These are phyloP conservation scores for Candida peoriensis DNA, from an alignment of 805 yeast genomes.

Conservation along the genomic window DNA sequence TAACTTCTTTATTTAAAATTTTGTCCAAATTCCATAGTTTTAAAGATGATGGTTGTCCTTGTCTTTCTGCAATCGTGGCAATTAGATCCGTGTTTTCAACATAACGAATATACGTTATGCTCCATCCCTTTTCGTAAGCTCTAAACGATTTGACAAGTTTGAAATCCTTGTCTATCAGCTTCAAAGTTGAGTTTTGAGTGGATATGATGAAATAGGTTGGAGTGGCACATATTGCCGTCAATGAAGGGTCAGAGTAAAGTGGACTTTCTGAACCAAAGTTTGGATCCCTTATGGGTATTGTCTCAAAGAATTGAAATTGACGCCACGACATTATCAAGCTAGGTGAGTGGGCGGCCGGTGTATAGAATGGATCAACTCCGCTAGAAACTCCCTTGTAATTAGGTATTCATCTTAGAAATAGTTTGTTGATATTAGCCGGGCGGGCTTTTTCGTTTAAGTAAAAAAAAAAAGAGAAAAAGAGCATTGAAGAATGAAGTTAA, in stretches of 20 bases:
- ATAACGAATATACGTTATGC: conserved; percentile 52
- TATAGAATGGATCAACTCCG: no score
- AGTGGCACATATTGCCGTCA: conserved; percentile 60
- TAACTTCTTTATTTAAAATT: conserved; percentile 30
- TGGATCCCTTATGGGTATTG: conserved; percentile 83
- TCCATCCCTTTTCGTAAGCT: conserved; percentile 63
- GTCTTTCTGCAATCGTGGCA: conserved; percentile 69
- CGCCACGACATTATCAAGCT: conserved; percentile 45
- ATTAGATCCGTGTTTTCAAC: conserved; percentile 47
- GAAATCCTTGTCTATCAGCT: conserved; percentile 49
- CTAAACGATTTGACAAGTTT: conserved; percentile 43
- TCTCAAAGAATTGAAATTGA: conserved; percentile 83
- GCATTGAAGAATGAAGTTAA: no score
- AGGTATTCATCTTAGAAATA: no score
- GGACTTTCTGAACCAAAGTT: conserved; percentile 53
- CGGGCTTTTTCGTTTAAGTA: no score
- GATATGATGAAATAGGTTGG: conserved; percentile 56
- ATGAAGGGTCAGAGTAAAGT: conserved; percentile 72
- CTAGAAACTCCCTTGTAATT: no score
- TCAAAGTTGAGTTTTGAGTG: conserved; percentile 45
- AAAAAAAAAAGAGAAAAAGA: no score
- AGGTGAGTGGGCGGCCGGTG: no score
- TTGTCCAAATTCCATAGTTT: conserved; percentile 71
- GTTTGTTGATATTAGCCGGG: no score
- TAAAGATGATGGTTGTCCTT: conserved; percentile 62